Evolutionary conservation across 208 protist genomes (phyloP), one percentile per base, ranked within the genome.

Genomic region (Kentomonas sorsogonicus): DNA sequence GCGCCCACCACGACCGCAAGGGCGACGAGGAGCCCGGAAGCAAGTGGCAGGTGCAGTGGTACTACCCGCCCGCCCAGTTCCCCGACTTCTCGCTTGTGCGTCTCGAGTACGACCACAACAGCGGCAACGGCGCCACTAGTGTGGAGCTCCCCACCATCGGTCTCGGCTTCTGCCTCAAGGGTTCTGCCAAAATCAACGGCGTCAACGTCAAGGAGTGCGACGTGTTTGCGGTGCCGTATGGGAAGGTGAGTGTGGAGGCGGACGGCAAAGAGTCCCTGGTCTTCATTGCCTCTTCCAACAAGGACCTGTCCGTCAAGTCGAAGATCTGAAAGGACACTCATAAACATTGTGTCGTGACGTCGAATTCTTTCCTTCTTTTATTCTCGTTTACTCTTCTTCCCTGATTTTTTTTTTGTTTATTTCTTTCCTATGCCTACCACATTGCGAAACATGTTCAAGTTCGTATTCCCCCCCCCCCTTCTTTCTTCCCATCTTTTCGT

Each of bases 31-130:
- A 75, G 22, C 50, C 56, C 7, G 65, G 60, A 31, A n/a, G n/a
- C n/a, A 41, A 62, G 33, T 91, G 85, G 82, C 76, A 91, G 66
- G 74, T 89, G 38, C 89, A 95, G 66, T 76, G 66, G 33, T 95
- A 95, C 71, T 74, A 76, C 47, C 84, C 89, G n/a, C 89, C 89
- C 0, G 26, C 33, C 26, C 47, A 74, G 52, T 93, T 95, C 59
- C 79, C 79, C 5, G 89, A 95, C 51, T 95, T 95, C 54, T 91
- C 85, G 5, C 27, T 95, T 27, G 88, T 78, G 61, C 84, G 89
- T 20, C 36, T 92, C 53, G 64, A 86, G 63, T 78, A 79, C 56
- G 66, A 87, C 63, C 22, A 60, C 46, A 29, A 63, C 3, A 56
- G 54, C 1, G 72, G 57, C 20, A 40, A 63, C 15, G 74, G 74